These are phyloP conservation scores for Sporisorium graminicola DNA, from an alignment of 1,284 basidiomycete genomes.

Conservation along the genomic window DNA sequence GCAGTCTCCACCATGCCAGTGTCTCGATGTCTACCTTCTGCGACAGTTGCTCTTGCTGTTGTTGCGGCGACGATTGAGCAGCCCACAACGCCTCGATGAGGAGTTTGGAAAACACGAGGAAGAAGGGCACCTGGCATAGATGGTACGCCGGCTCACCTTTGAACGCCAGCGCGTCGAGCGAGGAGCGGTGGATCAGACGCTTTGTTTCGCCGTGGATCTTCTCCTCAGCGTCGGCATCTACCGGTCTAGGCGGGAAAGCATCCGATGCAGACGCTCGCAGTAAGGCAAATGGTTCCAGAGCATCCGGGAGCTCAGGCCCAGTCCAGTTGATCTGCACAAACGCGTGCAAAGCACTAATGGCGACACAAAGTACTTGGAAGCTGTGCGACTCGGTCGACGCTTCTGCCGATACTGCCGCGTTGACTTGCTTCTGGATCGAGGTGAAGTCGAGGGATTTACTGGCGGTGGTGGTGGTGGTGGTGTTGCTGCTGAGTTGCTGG, in stretches of 20 bases:
- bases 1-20: slow-evolving; percentile 79
- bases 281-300: slow-evolving; percentile 31
- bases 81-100: slow-evolving; percentile 74
- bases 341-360: slow-evolving; percentile 84
- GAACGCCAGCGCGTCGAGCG: slow-evolving; percentile 82
- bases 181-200: slow-evolving; percentile 74
- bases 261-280: slow-evolving; percentile 71
- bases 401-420: slow-evolving; percentile 3
- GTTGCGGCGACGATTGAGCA: not conserved
- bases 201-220: slow-evolving; percentile 39
- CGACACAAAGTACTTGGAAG: slow-evolving; percentile 74
- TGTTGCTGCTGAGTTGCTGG: slow-evolving; percentile 28
- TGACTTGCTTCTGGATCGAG: slow-evolving; percentile 29
- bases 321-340: slow-evolving; percentile 98
- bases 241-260: slow-evolving; percentile 72
- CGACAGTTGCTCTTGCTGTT: not conserved
- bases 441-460: slow-evolving; percentile 18
- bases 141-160: slow-evolving; percentile 97
- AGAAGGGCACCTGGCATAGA: slow-evolving; percentile 78
- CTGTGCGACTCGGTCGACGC: slow-evolving; percentile 10
- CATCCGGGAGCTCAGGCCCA: slow-evolving; percentile 81
- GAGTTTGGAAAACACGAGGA: slow-evolving; percentile 82
- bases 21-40: slow-evolving; percentile 23
- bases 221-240: slow-evolving; percentile 71
- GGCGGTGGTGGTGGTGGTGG: not conserved